Percentiles rank a stretch among this genome's conserved stretches.
Conservation (phyloP, 345 rosid genomes). For the Lumnitzera littorea region DNA sequence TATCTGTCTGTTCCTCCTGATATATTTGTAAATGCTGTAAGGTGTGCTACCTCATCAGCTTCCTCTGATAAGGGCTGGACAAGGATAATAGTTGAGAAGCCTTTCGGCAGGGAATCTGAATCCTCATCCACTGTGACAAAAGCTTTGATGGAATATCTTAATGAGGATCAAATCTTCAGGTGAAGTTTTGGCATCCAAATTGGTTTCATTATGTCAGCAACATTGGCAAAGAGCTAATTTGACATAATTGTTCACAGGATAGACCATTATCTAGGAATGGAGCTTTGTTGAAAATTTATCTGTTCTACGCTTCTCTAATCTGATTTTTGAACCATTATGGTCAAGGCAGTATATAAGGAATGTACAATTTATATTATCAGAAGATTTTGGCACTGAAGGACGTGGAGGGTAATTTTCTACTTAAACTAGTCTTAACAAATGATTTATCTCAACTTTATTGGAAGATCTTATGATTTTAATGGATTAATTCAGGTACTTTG, state of each 20-base stretch:
- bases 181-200: conserved; percentile 8
- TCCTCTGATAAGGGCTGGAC: conserved; percentile 95
- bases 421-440: too few species aligned
- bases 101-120: conserved; percentile 96
- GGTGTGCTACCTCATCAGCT: conserved; percentile 81
- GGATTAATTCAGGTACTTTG: conserved; percentile 55
- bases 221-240: conserved; percentile 12
- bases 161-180: conserved; percentile 97
- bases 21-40: conserved; percentile 87
- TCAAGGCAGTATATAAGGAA: conserved; percentile 92
- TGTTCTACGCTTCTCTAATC: conserved; percentile 95
- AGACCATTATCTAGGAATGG: conserved; percentile 96
- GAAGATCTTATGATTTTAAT: too few species aligned
- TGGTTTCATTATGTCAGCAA: not conserved
- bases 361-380: conserved; percentile 90
- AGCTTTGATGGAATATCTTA: conserved; percentile 68
- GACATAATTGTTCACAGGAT: conserved; percentile 46
- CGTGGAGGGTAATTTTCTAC: conserved; percentile 78
- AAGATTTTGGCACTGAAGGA: conserved; percentile 98
- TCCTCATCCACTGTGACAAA: conserved; percentile 91
- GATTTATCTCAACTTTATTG: not conserved
- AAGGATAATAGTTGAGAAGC: conserved; percentile 97
- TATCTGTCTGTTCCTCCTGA: conserved; percentile 93
- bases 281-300: conserved; percentile 95
- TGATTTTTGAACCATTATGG: conserved; percentile 95